Evolutionary conservation across 306 rosid species (phyloP).

Genomic region (Vigna trinervia): DNA sequence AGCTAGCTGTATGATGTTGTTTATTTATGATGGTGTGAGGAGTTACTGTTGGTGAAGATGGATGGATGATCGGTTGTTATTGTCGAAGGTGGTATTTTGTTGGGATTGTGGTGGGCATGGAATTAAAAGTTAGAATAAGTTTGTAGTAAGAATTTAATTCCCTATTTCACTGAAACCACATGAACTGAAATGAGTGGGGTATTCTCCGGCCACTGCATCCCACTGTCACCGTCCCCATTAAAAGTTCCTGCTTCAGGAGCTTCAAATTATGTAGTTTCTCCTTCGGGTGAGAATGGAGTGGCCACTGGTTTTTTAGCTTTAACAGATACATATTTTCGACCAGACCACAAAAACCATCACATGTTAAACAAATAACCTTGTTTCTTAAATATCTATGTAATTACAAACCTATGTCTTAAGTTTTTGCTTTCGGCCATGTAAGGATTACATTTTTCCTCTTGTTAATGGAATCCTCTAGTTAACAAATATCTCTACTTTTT

Average conservation of each 20-base stretch:
- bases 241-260: neutral
- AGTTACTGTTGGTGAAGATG: neutral
- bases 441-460: too few species aligned
- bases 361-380: too few species aligned
- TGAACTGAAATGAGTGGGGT: conserved; percentile 10
- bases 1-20: neutral
- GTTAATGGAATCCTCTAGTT: too few species aligned
- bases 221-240: neutral
- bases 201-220: neutral
- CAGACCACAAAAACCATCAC: neutral
- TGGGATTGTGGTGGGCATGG: neutral
- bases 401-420: too few species aligned
- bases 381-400: too few species aligned
- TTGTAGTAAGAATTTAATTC: neutral
- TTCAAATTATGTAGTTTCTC: neutral
- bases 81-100: neutral
- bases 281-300: neutral
- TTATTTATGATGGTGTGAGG: neutral
- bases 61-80: neutral
- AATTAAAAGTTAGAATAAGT: neutral
- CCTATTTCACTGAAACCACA: conserved; percentile 12
- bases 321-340: neutral
- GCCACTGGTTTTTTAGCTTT: neutral
- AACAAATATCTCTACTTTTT: too few species aligned
- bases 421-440: too few species aligned